Evolutionary conservation across 176 grass and related monocot genomes (phyloP).

Genomic region (Leersia perrieri): DNA sequence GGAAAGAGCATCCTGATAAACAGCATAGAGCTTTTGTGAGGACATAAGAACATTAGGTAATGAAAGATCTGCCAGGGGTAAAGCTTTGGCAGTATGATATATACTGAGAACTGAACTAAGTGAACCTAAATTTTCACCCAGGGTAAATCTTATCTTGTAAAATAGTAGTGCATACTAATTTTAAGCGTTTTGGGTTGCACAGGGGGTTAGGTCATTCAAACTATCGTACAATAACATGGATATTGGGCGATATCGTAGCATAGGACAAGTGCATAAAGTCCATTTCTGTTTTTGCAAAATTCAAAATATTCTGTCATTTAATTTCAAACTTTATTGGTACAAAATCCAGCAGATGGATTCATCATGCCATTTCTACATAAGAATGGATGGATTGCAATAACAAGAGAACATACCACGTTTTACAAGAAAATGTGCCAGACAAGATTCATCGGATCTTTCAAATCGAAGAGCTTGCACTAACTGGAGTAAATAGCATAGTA

Average conservation of each 20-base stretch:
- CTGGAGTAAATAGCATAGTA: slow-evolving; percentile 96
- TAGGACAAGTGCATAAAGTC: neutral
- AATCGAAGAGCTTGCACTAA: slow-evolving; percentile 98
- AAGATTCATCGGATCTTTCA: slow-evolving; percentile 95
- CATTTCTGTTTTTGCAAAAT: neutral
- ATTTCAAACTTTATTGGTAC: neutral
- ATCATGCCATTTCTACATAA: neutral
- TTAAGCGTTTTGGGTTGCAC: neutral
- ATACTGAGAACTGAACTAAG: neutral
- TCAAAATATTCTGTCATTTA: neutral
- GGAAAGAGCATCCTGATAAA: slow-evolving; percentile 15
- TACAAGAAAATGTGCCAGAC: slow-evolving; percentile 83
- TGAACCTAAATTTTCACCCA: neutral
- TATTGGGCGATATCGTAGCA: neutral
- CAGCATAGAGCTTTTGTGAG: neutral
- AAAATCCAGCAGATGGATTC: slow-evolving; percentile 5
- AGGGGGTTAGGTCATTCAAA: neutral
- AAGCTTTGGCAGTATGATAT: neutral
- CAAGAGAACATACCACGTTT: slow-evolving; percentile 65
- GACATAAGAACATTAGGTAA: neutral
- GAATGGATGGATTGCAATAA: neutral
- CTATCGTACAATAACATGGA: neutral
- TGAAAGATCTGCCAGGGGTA: neutral
- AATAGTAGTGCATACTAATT: slow-evolving; percentile 14
- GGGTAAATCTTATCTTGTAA: neutral